Base-by-base conservation (phyloP, 176 grass and related monocot genomes). In the Aegilops tauschii region DNA sequence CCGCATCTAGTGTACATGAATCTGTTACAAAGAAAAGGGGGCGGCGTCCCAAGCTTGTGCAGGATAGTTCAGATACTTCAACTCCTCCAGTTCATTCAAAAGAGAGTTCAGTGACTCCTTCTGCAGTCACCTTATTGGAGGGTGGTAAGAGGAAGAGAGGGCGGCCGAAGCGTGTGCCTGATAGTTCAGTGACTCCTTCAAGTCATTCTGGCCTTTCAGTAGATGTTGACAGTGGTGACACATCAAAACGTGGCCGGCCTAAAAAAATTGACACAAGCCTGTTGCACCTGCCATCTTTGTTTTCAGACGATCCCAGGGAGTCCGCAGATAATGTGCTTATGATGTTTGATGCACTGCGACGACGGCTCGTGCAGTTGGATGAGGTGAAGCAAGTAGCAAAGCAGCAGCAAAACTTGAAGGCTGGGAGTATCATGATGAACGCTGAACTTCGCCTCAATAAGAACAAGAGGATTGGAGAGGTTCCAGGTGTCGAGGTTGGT, bases 401-500 rank as follows among this genome's bases (percentile, higher is more conserved):
- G 65, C 87, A 91, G 27, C 84, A 86, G 12, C 82, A 88, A 20
- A 86, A 94, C 83, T 81, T 94, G 84, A 97, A 93, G 88, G 95
- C 95, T 64, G 95, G 95, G 31, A 88, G 90, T 66, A 91, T 91
- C 69, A 97, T 97, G 95, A 92, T 90, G 72, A 86, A n/a, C 76
- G 88, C 84, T 89, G 90, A 95, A 30, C 86, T 95, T 30, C 86
- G 90, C 63, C 82, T 90, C 78, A 97, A 95, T 76, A 94, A 87
- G 78, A 65, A 36, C 79, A 97, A 97, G 85, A 91, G 78, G 84
- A 86, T 97, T 50, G 95, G 95, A 47, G 78, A 89, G 28, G 71
- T 97, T 70, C 92, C 87, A 27, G 95, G 95, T 37, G 70, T 95
- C 9, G 87, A 91, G 77, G 89, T 97, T 70, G 95, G 95, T 67